Evolutionary conservation across 2,329 filamentous ascomycete species (phyloP).

Genomic region (Colletotrichum tanaceti): DNA sequence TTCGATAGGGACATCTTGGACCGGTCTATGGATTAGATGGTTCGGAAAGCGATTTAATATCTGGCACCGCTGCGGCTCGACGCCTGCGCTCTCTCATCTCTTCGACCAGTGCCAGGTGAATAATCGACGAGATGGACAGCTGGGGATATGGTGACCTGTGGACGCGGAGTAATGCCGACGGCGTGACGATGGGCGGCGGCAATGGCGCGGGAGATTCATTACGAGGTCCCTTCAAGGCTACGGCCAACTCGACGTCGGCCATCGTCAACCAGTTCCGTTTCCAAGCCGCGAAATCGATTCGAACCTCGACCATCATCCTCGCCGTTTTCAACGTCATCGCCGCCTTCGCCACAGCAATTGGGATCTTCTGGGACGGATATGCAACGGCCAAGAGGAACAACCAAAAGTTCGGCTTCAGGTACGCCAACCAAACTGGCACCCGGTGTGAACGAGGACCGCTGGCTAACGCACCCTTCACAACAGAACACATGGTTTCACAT

Average conservation of each 20-base stretch:
- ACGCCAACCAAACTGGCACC: slow-evolving; percentile 31
- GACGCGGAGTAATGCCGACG: slow-evolving; percentile 45
- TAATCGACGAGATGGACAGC: slow-evolving; percentile 42
- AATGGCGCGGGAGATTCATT: slow-evolving; percentile 45
- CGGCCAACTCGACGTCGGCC: slow-evolving; percentile 54
- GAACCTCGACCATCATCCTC: slow-evolving; percentile 71
- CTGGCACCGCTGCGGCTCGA: slow-evolving; percentile 52
- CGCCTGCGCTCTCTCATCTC: slow-evolving; percentile 42
- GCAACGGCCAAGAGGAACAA: slow-evolving; percentile 56
- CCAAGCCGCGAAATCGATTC: slow-evolving; percentile 66
- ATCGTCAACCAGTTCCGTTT: slow-evolving; percentile 65
- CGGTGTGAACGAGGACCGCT: background rate
- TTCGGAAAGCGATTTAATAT: slow-evolving; percentile 41
- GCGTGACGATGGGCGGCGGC: slow-evolving; percentile 37
- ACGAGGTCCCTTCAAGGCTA: slow-evolving; percentile 45
- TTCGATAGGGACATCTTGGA: slow-evolving; percentile 28
- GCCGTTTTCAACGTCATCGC: slow-evolving; percentile 70
- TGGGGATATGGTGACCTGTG: slow-evolving; percentile 44
- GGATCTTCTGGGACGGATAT: slow-evolving; percentile 69
- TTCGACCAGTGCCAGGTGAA: slow-evolving; percentile 41
- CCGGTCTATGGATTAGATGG: slow-evolving; percentile 55
- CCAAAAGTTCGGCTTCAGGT: slow-evolving; percentile 57
- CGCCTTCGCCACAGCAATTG: slow-evolving; percentile 65
- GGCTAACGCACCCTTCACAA: slow-evolving; percentile 3
- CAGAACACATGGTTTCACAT: slow-evolving; percentile 55